Evolutionary conservation across 139 green algal species (phyloP), one percentile per base, ranked within the genome.

Genomic region (Chlamydomonas schloesseri): DNA sequence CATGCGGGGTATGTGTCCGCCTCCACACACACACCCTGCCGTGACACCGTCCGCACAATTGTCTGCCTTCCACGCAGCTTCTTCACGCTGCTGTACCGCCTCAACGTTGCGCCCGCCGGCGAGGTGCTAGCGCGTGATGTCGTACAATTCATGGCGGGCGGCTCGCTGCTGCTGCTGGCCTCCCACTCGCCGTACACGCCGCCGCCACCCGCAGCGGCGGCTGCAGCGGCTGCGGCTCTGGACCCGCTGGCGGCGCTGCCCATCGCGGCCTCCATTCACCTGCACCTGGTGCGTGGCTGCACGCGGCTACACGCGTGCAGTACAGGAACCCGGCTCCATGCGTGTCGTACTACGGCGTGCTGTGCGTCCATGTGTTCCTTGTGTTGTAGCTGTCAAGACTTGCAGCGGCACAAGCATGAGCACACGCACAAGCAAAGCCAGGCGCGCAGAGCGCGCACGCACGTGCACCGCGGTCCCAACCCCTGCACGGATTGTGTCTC

Each of bases 111-210:
- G 9, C 82, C 70, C 11, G 57, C 58, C 24, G 58, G 71, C 15
- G 82, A 87, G 82, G 55, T 73, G 11, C 57, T 87, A 0, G 82
- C 68, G 5, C 36, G 58, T 5, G 82, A 87, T 36, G 50, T 87
- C 28, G 33, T 67, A 15, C 70, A 81, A 20, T 81, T 73, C 55
- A 50, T 87, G 70, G 71, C 18, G 18, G 55, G 58, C 17, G 71
- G 82, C 37, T 47, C 36, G 34, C 71, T 87, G 82, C 82, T 87
- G 71, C 70, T 87, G 34, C 53, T 81, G 21, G 82, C 71, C 57
- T 87, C 82, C 21, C 82, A 81, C 71, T 74, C 82, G 58, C 82
- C 82, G n/a, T 53, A 74, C 57, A 57, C 50, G 50, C 50, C 64
- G 50, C 80, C 80, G n/a, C n/a, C 15, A 24, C 26, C 68, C 14